Conservation (phyloP, 2,329 filamentous ascomycete species). For the Colletotrichum paranaense region DNA sequence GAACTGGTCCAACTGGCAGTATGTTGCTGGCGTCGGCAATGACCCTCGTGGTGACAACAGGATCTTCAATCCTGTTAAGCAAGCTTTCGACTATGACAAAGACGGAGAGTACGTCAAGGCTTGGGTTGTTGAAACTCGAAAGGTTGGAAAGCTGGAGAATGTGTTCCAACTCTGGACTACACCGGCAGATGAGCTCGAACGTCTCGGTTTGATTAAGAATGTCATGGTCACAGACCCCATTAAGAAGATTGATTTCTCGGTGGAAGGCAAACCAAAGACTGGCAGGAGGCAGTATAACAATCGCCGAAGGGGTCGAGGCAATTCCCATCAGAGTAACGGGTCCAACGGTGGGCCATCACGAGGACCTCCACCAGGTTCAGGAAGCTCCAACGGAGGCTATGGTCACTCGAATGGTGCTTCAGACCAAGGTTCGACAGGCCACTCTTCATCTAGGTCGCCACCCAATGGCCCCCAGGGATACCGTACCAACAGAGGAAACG, state of each 20-base stretch:
- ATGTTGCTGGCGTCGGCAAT: conserved; percentile 82
- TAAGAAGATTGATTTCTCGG: conserved; percentile 71
- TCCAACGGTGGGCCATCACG: background rate
- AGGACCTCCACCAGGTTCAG: background rate
- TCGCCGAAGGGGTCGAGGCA: conserved; percentile 41
- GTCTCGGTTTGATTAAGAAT: conserved; percentile 65
- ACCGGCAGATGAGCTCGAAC: conserved; percentile 65
- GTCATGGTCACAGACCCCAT: conserved; percentile 76
- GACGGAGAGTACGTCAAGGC: conserved; percentile 76
- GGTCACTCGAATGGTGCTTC: background rate
- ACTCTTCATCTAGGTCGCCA: background rate
- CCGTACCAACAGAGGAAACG: conserved; percentile 11
- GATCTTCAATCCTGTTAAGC: conserved; percentile 87
- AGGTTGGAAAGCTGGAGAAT: conserved; percentile 63
- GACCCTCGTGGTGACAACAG: conserved; percentile 77
- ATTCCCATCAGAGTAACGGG: background rate
- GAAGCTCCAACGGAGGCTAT: background rate
- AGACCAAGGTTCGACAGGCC: background rate
- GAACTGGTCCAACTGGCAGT: conserved; percentile 89
- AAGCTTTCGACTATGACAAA: conserved; percentile 81
- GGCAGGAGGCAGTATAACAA: conserved; percentile 45
- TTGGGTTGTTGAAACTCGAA: conserved; percentile 77
- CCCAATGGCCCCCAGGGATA: conserved; percentile 26
- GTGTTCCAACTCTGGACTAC: conserved; percentile 80
- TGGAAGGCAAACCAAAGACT: conserved; percentile 61